A percentile compares a stretch with the other conserved stretches of the same genome.
These are phyloP conservation scores for Emmonsiellopsis sp. DNA, from an alignment of 2,329 filamentous ascomycete genomes.

Conservation along the genomic window DNA sequence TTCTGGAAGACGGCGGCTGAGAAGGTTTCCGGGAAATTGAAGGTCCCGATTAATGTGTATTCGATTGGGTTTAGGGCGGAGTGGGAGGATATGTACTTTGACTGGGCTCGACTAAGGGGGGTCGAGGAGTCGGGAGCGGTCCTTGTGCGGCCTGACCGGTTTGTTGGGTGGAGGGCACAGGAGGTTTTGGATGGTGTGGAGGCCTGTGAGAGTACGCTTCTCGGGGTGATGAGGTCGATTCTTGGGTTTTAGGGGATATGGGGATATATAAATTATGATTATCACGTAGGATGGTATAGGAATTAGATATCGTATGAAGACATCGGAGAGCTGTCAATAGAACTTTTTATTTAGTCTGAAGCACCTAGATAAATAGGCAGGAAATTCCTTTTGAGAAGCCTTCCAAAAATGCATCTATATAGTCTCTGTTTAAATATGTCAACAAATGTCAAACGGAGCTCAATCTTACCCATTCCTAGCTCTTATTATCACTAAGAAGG, in stretches of 20 bases:
- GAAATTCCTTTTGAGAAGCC: no score
- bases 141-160: slow-evolving; percentile 50
- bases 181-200: slow-evolving; percentile 12
- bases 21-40: slow-evolving; percentile 21
- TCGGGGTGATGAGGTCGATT: slow-evolving; percentile 15
- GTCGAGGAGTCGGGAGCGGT: slow-evolving; percentile 51
- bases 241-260: slow-evolving; percentile 3
- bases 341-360: no score
- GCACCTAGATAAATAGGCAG: no score
- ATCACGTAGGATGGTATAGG: no score
- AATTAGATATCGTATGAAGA: background rate
- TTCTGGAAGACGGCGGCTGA: background rate
- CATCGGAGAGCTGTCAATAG: no score
- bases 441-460: no score
- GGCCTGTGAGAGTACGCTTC: slow-evolving; percentile 14
- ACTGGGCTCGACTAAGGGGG: slow-evolving; percentile 46
- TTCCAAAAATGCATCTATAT: no score
- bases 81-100: slow-evolving; percentile 53
- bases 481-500: no score
- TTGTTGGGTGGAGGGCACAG: slow-evolving; percentile 44
- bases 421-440: no score
- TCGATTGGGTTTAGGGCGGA: slow-evolving; percentile 50
- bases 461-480: no score
- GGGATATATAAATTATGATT: no score
- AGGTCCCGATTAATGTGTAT: slow-evolving; percentile 40